Evolutionary conservation across 495 filamentous ascomycete species (phyloP).

Genomic region (Penicillium subrubescens): DNA sequence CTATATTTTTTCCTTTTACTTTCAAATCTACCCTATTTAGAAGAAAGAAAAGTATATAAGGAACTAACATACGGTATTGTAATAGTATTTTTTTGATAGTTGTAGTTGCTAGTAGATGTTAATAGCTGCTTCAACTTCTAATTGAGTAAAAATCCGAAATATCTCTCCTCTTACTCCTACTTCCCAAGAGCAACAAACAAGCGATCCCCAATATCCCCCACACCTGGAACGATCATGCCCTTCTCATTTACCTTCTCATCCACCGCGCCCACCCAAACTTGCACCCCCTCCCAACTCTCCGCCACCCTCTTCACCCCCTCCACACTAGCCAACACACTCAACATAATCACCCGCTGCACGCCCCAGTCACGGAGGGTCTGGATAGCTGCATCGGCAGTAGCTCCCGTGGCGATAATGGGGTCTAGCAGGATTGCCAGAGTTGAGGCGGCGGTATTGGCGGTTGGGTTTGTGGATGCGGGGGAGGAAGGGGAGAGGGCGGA

Average conservation of each 20-base stretch:
- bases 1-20: no score
- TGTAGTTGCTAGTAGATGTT: no score
- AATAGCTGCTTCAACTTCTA: no score
- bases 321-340: slow-evolving; percentile 73
- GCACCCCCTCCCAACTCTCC: slow-evolving; percentile 70
- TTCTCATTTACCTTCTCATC: slow-evolving; percentile 69
- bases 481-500: slow-evolving; percentile 31
- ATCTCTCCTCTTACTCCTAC: slow-evolving; percentile 38
- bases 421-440: slow-evolving; percentile 83
- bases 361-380: slow-evolving; percentile 91
- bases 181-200: slow-evolving; percentile 94
- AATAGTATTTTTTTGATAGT: no score
- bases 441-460: slow-evolving; percentile 43
- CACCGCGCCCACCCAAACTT: slow-evolving; percentile 82
- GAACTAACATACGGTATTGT: no score
- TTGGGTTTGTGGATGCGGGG: slow-evolving; percentile 35
- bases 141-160: no score
- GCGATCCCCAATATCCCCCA: slow-evolving; percentile 91
- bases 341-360: slow-evolving; percentile 73
- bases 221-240: slow-evolving; percentile 89
- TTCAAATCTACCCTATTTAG: no score
- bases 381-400: slow-evolving; percentile 86
- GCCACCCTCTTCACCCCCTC: slow-evolving; percentile 73
- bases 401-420: slow-evolving; percentile 91
- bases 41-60: no score